phyloP scores from a whole-genome alignment of 306 rosid genomes.

The Ormosia semicastrata region DNA sequence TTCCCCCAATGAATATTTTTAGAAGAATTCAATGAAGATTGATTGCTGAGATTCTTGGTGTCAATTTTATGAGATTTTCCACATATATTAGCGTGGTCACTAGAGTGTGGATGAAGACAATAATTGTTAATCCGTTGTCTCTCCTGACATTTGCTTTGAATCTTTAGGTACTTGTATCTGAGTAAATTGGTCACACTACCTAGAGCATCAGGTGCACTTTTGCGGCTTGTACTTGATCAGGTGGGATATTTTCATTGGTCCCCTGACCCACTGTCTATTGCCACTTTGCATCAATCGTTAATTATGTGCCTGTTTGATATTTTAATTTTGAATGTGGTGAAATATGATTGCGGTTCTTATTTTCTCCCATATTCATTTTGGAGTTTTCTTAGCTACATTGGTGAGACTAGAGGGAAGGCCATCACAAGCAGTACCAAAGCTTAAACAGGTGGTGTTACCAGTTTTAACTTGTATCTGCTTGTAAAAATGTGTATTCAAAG shows the following conservation, averaged over 20 bases:
- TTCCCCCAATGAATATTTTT: not conserved
- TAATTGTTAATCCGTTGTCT: not conserved
- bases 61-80: not conserved
- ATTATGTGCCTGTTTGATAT: not conserved
- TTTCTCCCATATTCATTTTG: slow-evolving; percentile 78
- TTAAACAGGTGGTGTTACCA: slow-evolving; percentile 66
- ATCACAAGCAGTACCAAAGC: slow-evolving; percentile 74
- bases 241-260: slow-evolving; percentile 35
- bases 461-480: slow-evolving; percentile 18
- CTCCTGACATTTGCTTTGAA: slow-evolving; percentile 18
- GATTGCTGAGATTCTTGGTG: not conserved
- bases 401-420: slow-evolving; percentile 79
- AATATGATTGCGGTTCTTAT: slow-evolving; percentile 64
- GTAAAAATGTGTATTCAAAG: not conserved
- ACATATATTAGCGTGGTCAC: not conserved
- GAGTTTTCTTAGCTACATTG: slow-evolving; percentile 71
- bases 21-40: not conserved
- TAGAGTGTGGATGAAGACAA: not conserved
- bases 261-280: not conserved
- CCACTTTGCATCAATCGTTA: slow-evolving; percentile 15
- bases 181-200: slow-evolving; percentile 72
- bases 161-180: slow-evolving; percentile 77
- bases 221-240: slow-evolving; percentile 91
- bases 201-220: slow-evolving; percentile 83
- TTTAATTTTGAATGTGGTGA: slow-evolving; percentile 22